These are phyloP conservation scores for Fragaria iinumae DNA, from an alignment of 306 rosid genomes.

Conservation along the genomic window DNA sequence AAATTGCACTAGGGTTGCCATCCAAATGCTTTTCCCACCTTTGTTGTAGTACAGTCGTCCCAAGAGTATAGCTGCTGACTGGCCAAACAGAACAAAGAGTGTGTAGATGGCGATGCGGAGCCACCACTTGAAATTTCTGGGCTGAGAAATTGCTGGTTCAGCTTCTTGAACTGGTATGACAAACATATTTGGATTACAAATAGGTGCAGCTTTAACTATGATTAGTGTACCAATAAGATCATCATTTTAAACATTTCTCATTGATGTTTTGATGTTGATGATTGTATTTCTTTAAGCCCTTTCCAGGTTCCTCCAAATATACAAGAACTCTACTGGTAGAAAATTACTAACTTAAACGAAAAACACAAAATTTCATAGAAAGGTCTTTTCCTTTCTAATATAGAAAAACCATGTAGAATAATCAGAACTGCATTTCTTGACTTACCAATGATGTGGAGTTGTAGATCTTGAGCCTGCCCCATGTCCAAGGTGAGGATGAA, in stretches of 20 bases:
- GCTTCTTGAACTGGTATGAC: constrained; percentile 5
- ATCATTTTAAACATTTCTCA: not conserved
- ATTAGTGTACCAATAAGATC: constrained; percentile 14
- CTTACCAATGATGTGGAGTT: constrained; percentile 13
- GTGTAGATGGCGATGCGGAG: constrained; percentile 16
- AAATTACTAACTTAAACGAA: not conserved
- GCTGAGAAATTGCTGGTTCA: not conserved
- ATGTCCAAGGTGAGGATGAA: constrained; percentile 14
- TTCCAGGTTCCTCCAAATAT: not conserved
- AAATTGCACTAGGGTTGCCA: not conserved
- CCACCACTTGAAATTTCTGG: constrained; percentile 9
- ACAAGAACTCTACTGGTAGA: not conserved
- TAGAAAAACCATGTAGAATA: not conserved
- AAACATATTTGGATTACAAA: not conserved
- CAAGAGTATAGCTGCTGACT: constrained; percentile 35
- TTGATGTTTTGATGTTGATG: not conserved
- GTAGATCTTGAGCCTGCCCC: constrained; percentile 16
- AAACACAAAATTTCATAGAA: not conserved
- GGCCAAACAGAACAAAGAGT: constrained; percentile 27
- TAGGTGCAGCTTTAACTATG: not conserved
- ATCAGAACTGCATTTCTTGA: not conserved
- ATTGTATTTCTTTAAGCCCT: not conserved
- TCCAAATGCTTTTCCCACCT: constrained; percentile 38
- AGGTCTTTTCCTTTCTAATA: not conserved
- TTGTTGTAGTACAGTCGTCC: constrained; percentile 44